Base-by-base conservation (phyloP, 2,329 filamentous ascomycete genomes). In the Coleophoma eucalyptorum region DNA sequence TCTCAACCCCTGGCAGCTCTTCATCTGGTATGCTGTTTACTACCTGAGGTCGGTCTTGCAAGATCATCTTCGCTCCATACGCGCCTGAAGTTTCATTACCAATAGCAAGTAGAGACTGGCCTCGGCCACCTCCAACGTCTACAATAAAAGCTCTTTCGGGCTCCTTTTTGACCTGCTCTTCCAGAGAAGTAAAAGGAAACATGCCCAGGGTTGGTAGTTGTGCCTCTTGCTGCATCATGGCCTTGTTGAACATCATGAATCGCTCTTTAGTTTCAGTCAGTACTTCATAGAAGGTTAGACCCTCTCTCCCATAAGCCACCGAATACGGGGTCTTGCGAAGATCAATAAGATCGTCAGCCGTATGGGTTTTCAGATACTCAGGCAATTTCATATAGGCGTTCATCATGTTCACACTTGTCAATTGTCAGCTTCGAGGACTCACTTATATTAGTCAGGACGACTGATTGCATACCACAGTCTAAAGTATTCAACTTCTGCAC, bases 31-130 rank as follows among this genome's bases (percentile, higher is more conserved):
- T 49, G 18, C 56, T 50, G 11, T 58, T 47, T 21, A 63, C 48
- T 5, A 63, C 60, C 18, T 56, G 51, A 3, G 57, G 55, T 37
- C 56, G 50, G 37, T 62, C 59, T 50, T 62, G 59, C 6, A 62
- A 48, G 20, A 62, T 57, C 47, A 62, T 19, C 26, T 60, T 59
- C n/a, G 46, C 46, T 18, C 50, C 50, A 15, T 55, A 44, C 12
- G 41, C 35, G 10, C 40, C 45, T 19, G 49, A 43, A 13, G 38
- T 35, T 20, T 52, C 43, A 15, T 42, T 20, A n/a, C 40, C 15
- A 18, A 55, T 48, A 18, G 38, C 42, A 8, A 50, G 4, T 3
- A 56, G 33, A 5, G 51, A 37, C 16, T 56, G 54, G 31, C 52
- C 54, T n/a, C 43, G 46, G 3, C 54, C 52, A 16, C 52, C 54